A percentile compares a stretch with the other conserved stretches of the same genome.
These are phyloP conservation scores for Nitzschia sp. DNA, from an alignment of 108 stramenopile species.

Conservation along the genomic window DNA sequence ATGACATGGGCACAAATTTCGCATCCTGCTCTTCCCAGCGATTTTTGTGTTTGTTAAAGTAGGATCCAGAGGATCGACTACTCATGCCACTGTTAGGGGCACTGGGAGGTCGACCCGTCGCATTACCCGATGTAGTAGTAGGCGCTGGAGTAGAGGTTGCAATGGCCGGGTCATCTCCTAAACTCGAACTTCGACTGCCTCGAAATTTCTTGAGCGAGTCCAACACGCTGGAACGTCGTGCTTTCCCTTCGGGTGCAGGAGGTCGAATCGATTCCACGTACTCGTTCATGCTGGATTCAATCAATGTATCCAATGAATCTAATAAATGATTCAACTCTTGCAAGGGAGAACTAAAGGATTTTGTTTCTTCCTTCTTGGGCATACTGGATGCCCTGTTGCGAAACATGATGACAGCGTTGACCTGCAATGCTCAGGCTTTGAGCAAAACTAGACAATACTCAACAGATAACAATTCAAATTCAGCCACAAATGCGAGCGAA, in stretches of 20 bases:
- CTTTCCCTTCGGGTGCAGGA: slow-evolving; percentile 3
- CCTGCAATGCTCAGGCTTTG: too few species aligned
- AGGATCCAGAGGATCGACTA: background rate
- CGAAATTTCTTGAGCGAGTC: slow-evolving; percentile 9
- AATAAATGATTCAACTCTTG: slow-evolving; percentile 44
- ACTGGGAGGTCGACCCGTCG: background rate
- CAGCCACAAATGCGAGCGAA: too few species aligned
- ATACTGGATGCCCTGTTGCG: background rate
- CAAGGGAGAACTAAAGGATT: slow-evolving; percentile 24
- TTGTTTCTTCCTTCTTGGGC: background rate
- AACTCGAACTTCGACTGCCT: background rate
- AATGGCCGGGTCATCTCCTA: background rate
- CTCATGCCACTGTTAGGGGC: background rate
- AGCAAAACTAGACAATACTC: too few species aligned
- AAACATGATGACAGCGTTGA: slow-evolving; percentile 17
- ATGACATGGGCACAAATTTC: slow-evolving; percentile 41
- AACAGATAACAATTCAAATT: too few species aligned
- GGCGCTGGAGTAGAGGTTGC: background rate
- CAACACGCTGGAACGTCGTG: slow-evolving; percentile 9
- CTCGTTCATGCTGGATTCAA: slow-evolving; percentile 29
- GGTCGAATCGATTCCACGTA: slow-evolving; percentile 19
- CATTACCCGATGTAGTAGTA: background rate
- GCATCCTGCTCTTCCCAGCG: slow-evolving; percentile 20
- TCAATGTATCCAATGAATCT: slow-evolving; percentile 42
- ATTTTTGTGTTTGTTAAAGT: background rate